These are phyloP conservation scores for Lunasporangiospora selenospora DNA, from an alignment of 192 early-diverging fungal species.

Conservation along the genomic window DNA sequence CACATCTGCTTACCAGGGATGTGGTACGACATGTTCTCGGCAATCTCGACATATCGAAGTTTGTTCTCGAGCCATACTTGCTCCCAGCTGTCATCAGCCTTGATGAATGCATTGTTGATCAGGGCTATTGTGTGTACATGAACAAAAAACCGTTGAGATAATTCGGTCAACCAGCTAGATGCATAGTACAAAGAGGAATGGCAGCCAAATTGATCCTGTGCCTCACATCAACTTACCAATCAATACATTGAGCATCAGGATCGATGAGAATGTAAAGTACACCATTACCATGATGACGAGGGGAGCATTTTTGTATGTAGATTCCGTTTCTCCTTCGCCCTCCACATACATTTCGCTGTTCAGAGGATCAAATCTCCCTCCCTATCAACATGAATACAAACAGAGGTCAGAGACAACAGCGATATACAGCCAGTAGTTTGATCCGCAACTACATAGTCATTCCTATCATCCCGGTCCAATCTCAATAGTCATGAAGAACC, in stretches of 20 bases:
- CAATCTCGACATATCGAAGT: conserved; percentile 22
- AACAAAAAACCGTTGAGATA: no score
- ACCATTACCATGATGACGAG: conserved; percentile 18
- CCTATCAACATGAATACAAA: neutral
- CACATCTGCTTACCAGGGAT: conserved; percentile 30
- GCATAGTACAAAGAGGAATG: neutral
- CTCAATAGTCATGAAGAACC: neutral
- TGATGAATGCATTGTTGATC: conserved; percentile 25
- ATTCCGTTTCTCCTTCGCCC: neutral
- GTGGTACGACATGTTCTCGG: conserved; percentile 35
- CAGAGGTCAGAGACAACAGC: neutral
- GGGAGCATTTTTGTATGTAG: no score
- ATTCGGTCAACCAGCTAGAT: neutral
- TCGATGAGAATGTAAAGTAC: conserved; percentile 20
- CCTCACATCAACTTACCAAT: conserved; percentile 14
- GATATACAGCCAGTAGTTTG: no score
- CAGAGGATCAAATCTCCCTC: conserved; percentile 24
- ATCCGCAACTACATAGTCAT: no score
- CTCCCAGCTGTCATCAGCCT: conserved; percentile 27
- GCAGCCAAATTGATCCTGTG: neutral
- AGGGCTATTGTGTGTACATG: conserved; percentile 5
- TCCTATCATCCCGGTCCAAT: neutral
- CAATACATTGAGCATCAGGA: conserved; percentile 30
- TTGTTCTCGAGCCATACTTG: conserved; percentile 23
- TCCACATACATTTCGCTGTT: neutral